Evolutionary conservation across 1,139 yeast species (phyloP).

Genomic region (Blastobotrys apis): DNA sequence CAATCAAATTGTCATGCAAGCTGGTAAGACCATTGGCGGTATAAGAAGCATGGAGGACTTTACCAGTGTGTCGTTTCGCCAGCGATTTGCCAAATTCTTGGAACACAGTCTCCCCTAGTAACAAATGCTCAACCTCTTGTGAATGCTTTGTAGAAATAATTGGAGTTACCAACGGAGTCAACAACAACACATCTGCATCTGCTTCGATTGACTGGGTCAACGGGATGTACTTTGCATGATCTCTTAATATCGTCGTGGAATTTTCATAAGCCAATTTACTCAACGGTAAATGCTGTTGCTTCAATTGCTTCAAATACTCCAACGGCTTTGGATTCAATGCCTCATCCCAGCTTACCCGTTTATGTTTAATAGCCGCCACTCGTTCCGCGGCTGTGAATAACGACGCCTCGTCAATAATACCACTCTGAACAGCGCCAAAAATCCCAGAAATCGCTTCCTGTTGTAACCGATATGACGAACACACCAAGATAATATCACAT

Average conservation of each 20-base stretch:
- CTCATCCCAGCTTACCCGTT: conserved; percentile 47
- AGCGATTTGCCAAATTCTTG: conserved; percentile 36
- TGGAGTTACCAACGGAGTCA: conserved; percentile 53
- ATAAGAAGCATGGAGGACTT: conserved; percentile 57
- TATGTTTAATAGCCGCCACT: conserved; percentile 44
- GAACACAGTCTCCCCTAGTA: conserved; percentile 56
- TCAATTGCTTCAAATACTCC: conserved; percentile 34
- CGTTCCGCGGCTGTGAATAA: conserved; percentile 44
- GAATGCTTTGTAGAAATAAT: conserved; percentile 30
- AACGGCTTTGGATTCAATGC: conserved; percentile 38
- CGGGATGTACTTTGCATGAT: conserved; percentile 51
- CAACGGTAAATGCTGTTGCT: conserved; percentile 45
- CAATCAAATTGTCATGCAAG: conserved; percentile 54
- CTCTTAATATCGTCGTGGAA: conserved; percentile 55
- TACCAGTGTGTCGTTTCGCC: conserved; percentile 37
- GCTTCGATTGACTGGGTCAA: conserved; percentile 43
- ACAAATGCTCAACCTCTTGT: conserved; percentile 31
- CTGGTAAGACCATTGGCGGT: conserved; percentile 62
- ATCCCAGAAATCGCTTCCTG: conserved; percentile 56
- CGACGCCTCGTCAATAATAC: conserved; percentile 49
- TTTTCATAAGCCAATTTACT: conserved; percentile 49
- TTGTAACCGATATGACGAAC: conserved; percentile 55
- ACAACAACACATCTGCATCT: conserved; percentile 41
- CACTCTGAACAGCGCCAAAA: conserved; percentile 50
- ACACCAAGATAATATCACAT: conserved; percentile 62